phyloP scores from a whole-genome alignment of 1,284 basidiomycete genomes.

The Erythrobasidium hasegawianum region DNA sequence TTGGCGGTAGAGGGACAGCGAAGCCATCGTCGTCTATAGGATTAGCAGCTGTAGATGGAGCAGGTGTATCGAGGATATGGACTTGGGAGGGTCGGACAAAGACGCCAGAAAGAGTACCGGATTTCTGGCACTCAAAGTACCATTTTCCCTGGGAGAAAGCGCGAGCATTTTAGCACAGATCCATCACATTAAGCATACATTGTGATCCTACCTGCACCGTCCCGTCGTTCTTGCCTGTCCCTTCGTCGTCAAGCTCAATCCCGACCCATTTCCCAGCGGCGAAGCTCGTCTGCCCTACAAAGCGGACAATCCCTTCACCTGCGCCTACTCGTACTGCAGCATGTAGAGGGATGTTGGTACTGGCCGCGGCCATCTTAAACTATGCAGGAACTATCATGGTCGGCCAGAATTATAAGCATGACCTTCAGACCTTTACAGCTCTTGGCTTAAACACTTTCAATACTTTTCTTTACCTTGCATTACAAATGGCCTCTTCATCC shows the following conservation, averaged over 20 bases:
- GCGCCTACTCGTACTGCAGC: slow-evolving; percentile 68
- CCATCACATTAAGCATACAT: too few species aligned
- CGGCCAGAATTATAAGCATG: not conserved
- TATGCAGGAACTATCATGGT: too few species aligned
- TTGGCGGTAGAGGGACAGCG: slow-evolving; percentile 16
- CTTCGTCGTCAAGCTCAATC: slow-evolving; percentile 65
- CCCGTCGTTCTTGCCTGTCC: slow-evolving; percentile 68
- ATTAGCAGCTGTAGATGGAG: not conserved
- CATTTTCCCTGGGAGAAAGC: slow-evolving; percentile 55
- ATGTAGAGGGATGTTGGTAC: slow-evolving; percentile 21
- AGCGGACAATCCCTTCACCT: slow-evolving; percentile 80
- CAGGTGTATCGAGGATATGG: slow-evolving; percentile 55
- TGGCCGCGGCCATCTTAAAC: not conserved
- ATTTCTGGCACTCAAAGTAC: slow-evolving; percentile 74
- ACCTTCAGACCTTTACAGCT: not conserved
- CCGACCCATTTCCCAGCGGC: slow-evolving; percentile 91
- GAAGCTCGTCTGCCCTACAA: slow-evolving; percentile 77
- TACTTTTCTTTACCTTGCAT: too few species aligned
- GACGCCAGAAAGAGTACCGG: slow-evolving; percentile 65
- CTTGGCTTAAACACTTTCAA: not conserved
- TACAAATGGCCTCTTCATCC: not conserved
- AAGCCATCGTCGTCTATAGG: slow-evolving; percentile 21
- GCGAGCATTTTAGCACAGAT: not conserved
- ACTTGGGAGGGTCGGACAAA: slow-evolving; percentile 89
- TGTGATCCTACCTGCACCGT: slow-evolving; percentile 57